Evolutionary conservation across 352 stramenopile species (phyloP), one percentile per base, ranked within the genome.

Genomic region (Phytopythium litorale): DNA sequence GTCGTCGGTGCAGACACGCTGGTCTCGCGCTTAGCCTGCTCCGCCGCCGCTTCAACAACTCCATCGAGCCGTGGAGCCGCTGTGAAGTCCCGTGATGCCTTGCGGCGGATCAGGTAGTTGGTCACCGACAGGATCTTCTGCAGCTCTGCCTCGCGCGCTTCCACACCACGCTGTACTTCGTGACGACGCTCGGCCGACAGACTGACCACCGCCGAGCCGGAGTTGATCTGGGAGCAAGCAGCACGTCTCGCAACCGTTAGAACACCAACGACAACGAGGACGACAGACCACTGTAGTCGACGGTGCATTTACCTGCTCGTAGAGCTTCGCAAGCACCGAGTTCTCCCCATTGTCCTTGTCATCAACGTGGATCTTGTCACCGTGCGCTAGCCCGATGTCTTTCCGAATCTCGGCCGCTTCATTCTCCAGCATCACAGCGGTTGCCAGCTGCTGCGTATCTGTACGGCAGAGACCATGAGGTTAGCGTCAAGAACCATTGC

Each of bases 361-460:
- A 37, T 92, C 85, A 33, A 96, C 83, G 56, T 96, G 86, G 62
- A 96, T 92, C 67, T 96, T 96, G 64, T 96, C 87, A 72, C 87
- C 87, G 63, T 96, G 86, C 48, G 76, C 78, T 32, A 96, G 81
- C 1, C 87, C 87, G 63, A 96, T 86, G 46, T 94, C 84, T 68
- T 83, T 84, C 64, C 84, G 74, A n/a, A 96, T 77, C 13, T 63
- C 70, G n/a, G 80, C 81, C 21, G 78, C 70, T 56, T 92, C 79
- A 48, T 89, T 68, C 51, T 88, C 78, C 23, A 96, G 70, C 66
- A 89, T 75, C 9, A 92, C 73, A 13, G 85, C 85, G 7, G 76
- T 87, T 11, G 84, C 89, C 46, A 81, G 73, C 53, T 68, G 61
- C 53, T 91, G 78, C 32, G 85, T 86, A 25, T 91, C 84, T 96